Base-by-base conservation (phyloP, 768 basidiomycete species). In the Dacryopinax spathularia region DNA sequence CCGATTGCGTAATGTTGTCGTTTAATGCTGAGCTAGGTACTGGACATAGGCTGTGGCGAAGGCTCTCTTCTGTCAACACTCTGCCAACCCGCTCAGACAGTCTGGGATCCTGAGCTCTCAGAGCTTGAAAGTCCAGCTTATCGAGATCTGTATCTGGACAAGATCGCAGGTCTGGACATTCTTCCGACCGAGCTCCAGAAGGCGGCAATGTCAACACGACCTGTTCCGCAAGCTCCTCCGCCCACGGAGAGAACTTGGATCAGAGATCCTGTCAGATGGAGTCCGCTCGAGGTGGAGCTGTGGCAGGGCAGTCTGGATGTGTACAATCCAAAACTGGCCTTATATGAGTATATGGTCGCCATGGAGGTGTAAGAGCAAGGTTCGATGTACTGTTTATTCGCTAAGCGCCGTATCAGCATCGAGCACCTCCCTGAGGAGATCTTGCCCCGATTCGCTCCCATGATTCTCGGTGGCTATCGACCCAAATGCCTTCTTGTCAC, bases 301-400 rank as follows among this genome's bases (percentile, higher is more conserved):
- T 93, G 87, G 86, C 77, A 85, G 43, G 91, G 91, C 3, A 84
- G 84, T 0, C 73, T 92, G 56, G 82, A 89, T 69, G 73, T 73
- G 1, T 74, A 84, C 65, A 93, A 91, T 68, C 77, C 82, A 36
- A 78, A 78, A 27, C 86, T 92, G 67, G 75, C 74, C 80, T 1
- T 61, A 64, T 35, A 63, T 65, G 84, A 89, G 66, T 88, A 87
- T 68, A 85, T 92, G 65, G 81, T 90, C 20, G 81, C 84, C 33
- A 87, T 81, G 0, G 90, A 92, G 77, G 87, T 92, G 91, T 92
- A 75, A n/a, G n/a, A n/a, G n/a, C n/a, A n/a, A n/a, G n/a, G n/a
- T n/a, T n/a, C n/a, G n/a, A n/a, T n/a, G n/a, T n/a, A n/a, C n/a
- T n/a, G n/a, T 16, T n/a, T 27, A 62, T 34, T 7, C 13, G 35